A percentile compares a stretch with the other conserved stretches of the same genome.
Conservation (phyloP, 768 basidiomycete species). For the Serendipita sp. region DNA sequence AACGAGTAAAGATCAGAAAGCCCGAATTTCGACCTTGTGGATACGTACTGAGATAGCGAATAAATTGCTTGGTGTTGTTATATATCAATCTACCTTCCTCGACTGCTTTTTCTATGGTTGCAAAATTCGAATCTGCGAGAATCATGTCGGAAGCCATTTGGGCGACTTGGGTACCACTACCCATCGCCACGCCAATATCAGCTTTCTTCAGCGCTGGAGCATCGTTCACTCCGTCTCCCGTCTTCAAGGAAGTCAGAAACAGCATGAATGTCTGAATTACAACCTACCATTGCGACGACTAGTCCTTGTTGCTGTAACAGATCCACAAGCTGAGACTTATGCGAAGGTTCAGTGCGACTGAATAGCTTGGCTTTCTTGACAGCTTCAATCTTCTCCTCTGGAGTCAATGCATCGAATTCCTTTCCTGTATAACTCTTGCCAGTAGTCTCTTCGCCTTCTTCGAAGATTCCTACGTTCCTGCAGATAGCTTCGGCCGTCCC, state of each 20-base stretch:
- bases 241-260: slow-evolving; percentile 30
- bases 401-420: slow-evolving; percentile 69
- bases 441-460: slow-evolving; percentile 68
- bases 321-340: slow-evolving; percentile 92
- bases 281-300: slow-evolving; percentile 83
- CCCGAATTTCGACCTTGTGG: neutral
- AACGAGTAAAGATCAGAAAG: slow-evolving; percentile 8
- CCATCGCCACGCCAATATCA: slow-evolving; percentile 98
- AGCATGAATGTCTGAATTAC: neutral
- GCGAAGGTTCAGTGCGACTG: slow-evolving; percentile 83
- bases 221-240: slow-evolving; percentile 96
- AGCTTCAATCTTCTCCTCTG: slow-evolving; percentile 69
- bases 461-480: slow-evolving; percentile 89
- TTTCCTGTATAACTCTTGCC: slow-evolving; percentile 92
- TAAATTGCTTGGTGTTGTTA: slow-evolving; percentile 99
- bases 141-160: slow-evolving; percentile 99
- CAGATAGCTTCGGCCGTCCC: slow-evolving; percentile 96
- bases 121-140: slow-evolving; percentile 91
- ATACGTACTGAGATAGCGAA: slow-evolving; percentile 83
- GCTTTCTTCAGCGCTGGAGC: slow-evolving; percentile 94
- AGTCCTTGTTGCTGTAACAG: slow-evolving; percentile 78
- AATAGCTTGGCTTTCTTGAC: slow-evolving; percentile 84
- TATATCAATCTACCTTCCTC: slow-evolving; percentile 97
- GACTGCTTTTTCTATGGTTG: slow-evolving; percentile 90
- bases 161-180: slow-evolving; percentile 95